Base-by-base conservation (phyloP, 306 rosid species). In the Fagus crenata region DNA sequence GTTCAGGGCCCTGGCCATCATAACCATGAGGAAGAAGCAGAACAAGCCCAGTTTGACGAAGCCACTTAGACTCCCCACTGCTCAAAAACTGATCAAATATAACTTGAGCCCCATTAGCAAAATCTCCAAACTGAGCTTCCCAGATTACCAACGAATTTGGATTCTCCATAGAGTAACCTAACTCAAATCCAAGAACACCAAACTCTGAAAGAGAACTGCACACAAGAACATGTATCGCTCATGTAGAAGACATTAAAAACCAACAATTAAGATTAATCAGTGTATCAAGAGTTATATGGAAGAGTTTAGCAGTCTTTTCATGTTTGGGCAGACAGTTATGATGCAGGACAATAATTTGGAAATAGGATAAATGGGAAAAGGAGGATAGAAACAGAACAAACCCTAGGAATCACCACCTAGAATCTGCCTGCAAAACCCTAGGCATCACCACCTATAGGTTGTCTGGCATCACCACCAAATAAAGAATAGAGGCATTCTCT, bases 61-160 rank as follows among this genome's bases (percentile, higher is more conserved):
- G 93, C 99, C 99, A 95, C 82, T 92, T 95, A 0, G 99, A 72
- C 89, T 95, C 99, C 54, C 99, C 97, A 72, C 97, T 90, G 81
- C 92, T 89, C 91, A 95, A 49, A 74, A 95, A 92, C 83, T 95
- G 93, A 85, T 95, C 97, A 88, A 90, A 92, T 78, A 95, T 92
- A 81, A 92, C 97, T 72, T 95, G 97, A 78, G 97, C 97, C 53
- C 99, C 99, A 81, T 95, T 92, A 64, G 99, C 83, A 87, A 95
- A 95, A 86, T 95, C 99, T 32, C 99, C 99, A 87, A 95, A 95
- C 46, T 92, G 99, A 81, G 99, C 99, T 89, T 95, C 97, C 98
- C 99, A 95, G 54, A 95, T 86, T 71, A 95, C 87, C 88, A 95
- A 84, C 9, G 99, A 86, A 78, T 95, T 95, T 43, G 99, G 99